Conservation (phyloP, 257 asterid species). For the Plantago ovata region DNA sequence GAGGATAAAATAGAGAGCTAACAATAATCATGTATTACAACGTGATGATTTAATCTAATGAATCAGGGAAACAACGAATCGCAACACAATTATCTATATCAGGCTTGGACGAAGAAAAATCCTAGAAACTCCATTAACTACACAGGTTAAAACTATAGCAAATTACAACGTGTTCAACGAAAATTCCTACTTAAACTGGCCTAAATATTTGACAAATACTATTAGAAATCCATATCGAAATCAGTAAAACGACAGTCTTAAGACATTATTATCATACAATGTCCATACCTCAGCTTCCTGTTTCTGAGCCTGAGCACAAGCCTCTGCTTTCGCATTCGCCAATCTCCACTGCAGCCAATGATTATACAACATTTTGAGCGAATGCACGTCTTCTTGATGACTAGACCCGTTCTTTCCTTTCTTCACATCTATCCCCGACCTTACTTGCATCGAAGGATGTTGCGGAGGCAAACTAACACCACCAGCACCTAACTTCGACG, state of each 20-base stretch:
- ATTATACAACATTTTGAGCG: slow-evolving; percentile 58
- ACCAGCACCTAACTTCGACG: slow-evolving; percentile 35
- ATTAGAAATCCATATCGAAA: not conserved
- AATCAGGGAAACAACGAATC: too few relatives aligned
- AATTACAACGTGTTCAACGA: too few relatives aligned
- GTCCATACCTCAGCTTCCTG: slow-evolving; percentile 59
- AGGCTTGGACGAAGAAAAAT: too few relatives aligned
- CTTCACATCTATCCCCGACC: slow-evolving; percentile 18
- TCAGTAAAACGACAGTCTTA: too few relatives aligned
- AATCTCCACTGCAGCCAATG: slow-evolving; percentile 63
- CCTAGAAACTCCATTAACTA: too few relatives aligned
- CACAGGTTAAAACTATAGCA: too few relatives aligned
- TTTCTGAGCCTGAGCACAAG: slow-evolving; percentile 39
- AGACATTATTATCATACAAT: too few relatives aligned
- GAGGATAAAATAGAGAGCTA: not conserved
- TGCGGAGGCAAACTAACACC: slow-evolving; percentile 39
- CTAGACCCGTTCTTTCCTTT: not conserved
- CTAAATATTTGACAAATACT: not conserved
- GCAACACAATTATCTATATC: too few relatives aligned
- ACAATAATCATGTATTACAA: too few relatives aligned
- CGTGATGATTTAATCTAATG: too few relatives aligned
- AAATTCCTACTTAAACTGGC: too few relatives aligned
- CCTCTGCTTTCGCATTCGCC: slow-evolving; percentile 73
- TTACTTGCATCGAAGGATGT: slow-evolving; percentile 44
- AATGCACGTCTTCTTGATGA: slow-evolving; percentile 63